phyloP scores from a whole-genome alignment of 2,329 filamentous ascomycete species.

The Aureobasidium sp. region DNA sequence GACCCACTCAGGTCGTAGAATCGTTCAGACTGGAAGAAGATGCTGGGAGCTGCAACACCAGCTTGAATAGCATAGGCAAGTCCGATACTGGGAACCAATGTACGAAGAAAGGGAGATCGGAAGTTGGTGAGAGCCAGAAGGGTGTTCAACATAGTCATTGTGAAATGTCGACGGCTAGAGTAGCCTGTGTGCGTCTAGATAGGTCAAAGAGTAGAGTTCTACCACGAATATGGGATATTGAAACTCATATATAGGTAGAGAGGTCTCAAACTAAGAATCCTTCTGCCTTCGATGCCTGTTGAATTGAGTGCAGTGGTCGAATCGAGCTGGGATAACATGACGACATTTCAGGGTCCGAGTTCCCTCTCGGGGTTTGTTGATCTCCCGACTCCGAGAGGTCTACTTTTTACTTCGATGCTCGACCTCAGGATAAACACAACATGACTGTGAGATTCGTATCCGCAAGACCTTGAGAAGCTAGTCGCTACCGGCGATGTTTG shows the following conservation, averaged over 20 bases:
- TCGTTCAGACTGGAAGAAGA: conserved; percentile 53
- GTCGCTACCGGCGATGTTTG: not conserved
- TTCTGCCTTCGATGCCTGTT: conserved; percentile 5
- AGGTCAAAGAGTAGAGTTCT: not conserved
- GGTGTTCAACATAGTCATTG: conserved; percentile 35
- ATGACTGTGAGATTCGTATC: not conserved
- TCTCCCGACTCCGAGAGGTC: conserved; percentile 1
- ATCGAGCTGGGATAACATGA: not conserved
- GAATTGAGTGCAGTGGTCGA: not conserved
- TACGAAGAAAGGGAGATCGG: conserved; percentile 55
- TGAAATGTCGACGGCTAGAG: conserved; percentile 2
- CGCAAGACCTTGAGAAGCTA: not conserved
- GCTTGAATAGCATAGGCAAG: conserved; percentile 59
- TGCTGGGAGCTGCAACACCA: conserved; percentile 56
- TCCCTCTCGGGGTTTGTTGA: not conserved
- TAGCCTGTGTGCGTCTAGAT: not conserved
- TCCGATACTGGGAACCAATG: conserved; percentile 54
- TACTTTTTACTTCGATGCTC: not conserved
- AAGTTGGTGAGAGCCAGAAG: conserved; percentile 57
- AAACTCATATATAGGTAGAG: not conserved
- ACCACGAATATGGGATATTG: not conserved
- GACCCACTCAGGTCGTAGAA: conserved; percentile 65
- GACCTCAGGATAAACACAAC: not conserved
- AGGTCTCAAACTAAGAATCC: not conserved
- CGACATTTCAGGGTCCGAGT: conserved; percentile 10